Evolutionary conservation across 177 flowering plant genomes (phyloP), one percentile per base, ranked within the genome.

Genomic region (Vitis hybrid): DNA sequence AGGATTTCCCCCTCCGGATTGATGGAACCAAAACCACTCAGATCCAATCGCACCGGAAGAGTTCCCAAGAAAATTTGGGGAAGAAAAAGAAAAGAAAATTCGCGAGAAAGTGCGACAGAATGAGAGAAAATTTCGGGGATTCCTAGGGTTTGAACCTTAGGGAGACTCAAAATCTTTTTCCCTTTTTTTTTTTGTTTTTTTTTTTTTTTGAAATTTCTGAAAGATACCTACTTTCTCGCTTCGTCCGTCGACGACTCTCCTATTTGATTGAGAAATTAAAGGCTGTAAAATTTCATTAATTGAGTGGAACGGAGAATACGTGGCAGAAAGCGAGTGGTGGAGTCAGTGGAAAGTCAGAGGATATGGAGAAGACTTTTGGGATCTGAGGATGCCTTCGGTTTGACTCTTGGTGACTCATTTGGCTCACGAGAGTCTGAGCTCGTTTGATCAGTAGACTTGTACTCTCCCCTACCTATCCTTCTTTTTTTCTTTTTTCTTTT

Each of bases 1-100:
- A 40, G 5, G 45, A 40, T 5, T 9, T 61, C 58, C 72, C 68
- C 75, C 66, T 65, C 75, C 55, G 66, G 76, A 65, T 62, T 56
- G 71, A 77, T 66, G 73, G 64, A 50, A 45, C 56, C 30, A 65
- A 58, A 10, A 17, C 19, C 62, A 30, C 68, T 40, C 67, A 75
- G 81, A 75, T 75, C 81, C 81, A 72, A 65, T 68, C 76, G 60
- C 62, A 62, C 72, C 69, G 70, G 70, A 55, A 72, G 66, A 73
- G 51, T 62, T 14, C n/a, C 3, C 14, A 60, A 60, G 15, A 60
- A 60, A 62, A 62, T 62, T 62, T 19, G 19, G 19, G 19, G 19
- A 19, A 19, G 19, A 19, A 19, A 19, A 60, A 60, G 15, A 60
- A 60, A 60, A 60, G 15, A 60, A 60, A 62, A 62, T 62, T 62